Conservation (phyloP, 306 rosid genomes). For the Malus sieversii region DNA sequence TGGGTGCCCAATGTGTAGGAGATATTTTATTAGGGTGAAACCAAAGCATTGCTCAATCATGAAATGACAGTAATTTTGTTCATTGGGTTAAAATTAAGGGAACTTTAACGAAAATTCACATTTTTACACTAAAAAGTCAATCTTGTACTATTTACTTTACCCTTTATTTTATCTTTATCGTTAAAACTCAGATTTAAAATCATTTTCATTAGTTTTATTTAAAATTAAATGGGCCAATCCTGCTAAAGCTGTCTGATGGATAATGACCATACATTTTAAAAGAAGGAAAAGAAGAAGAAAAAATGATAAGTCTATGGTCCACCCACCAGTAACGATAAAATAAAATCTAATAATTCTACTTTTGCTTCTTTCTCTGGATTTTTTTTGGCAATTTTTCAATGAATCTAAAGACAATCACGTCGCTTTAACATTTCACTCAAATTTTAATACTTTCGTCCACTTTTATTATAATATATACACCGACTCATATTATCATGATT, state of each 20-base stretch:
- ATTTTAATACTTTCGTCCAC: too few species aligned
- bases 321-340: conserved; percentile 10
- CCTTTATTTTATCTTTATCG: accelerated
- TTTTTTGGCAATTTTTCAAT: not conserved
- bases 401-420: too few species aligned
- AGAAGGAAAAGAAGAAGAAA: too few species aligned
- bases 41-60: not conserved
- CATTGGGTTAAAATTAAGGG: not conserved
- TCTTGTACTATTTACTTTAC: too few species aligned
- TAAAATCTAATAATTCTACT: not conserved
- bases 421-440: too few species aligned
- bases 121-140: too few species aligned
- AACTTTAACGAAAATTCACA: accelerated
- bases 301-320: conserved; percentile 13
- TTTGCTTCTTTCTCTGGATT: not conserved
- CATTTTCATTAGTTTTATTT: too few species aligned
- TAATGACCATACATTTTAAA: not conserved
- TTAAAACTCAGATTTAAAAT: too few species aligned
- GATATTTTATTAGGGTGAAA: not conserved
- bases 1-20: not conserved
- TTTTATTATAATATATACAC: too few species aligned
- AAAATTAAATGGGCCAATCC: not conserved
- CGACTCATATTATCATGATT: not conserved
- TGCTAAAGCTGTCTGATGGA: not conserved
- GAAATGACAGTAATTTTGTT: not conserved